Conservation (phyloP, 2,329 filamentous ascomycete genomes). For the Conoideocrella luteorostrata region DNA sequence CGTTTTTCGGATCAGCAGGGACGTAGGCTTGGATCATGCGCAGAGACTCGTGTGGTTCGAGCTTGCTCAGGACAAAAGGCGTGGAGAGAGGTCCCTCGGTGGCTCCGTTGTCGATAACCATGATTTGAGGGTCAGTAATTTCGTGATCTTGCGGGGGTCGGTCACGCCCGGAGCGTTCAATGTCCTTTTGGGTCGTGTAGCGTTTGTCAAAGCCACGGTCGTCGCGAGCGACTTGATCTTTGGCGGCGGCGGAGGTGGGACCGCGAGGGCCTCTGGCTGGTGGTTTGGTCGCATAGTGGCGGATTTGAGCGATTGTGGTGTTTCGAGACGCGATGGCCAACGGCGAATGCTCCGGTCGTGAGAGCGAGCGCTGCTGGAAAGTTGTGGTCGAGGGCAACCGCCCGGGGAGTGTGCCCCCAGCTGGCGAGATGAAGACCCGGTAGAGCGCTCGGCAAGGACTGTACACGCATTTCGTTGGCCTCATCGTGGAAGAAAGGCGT, state of each 20-base stretch:
- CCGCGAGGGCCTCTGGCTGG: neutral
- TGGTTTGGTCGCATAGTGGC: neutral
- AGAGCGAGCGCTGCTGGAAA: too few species aligned
- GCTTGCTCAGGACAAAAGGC: conserved; percentile 32
- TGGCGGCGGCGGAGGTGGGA: neutral
- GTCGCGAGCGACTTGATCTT: conserved; percentile 12
- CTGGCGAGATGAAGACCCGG: conserved; percentile 35
- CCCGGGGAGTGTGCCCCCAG: neutral
- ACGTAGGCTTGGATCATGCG: conserved; percentile 35
- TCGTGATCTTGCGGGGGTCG: conserved; percentile 37
- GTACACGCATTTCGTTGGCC: conserved; percentile 30
- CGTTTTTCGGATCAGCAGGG: conserved; percentile 20
- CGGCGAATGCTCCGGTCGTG: too few species aligned
- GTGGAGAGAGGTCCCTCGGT: conserved; percentile 33
- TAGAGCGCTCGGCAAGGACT: conserved; percentile 40
- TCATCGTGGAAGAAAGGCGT: too few species aligned
- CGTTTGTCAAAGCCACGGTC: conserved; percentile 24
- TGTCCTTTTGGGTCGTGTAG: conserved; percentile 27
- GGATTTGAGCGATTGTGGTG: neutral
- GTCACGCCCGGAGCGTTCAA: conserved; percentile 27
- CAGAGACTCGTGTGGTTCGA: conserved; percentile 31
- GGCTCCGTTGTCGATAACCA: conserved; percentile 33
- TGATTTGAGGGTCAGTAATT: conserved; percentile 36
- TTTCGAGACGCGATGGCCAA: neutral
- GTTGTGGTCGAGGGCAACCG: neutral